These are phyloP conservation scores for Fagopyrum homotropicum DNA, from an alignment of 148 eudicot genomes.

Conservation along the genomic window DNA sequence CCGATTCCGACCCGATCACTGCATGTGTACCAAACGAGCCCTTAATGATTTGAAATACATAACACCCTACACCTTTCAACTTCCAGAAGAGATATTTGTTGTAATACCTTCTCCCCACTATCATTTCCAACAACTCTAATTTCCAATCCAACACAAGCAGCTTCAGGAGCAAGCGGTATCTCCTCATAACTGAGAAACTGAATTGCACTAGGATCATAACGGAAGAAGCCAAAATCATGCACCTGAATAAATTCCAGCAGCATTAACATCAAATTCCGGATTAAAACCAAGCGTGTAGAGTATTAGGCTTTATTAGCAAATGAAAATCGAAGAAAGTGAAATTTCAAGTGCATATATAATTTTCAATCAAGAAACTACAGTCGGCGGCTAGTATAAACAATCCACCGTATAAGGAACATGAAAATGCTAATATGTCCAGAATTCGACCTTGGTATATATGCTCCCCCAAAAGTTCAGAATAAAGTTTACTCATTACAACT, in stretches of 20 bases:
- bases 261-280: not conserved
- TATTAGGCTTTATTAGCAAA: not conserved
- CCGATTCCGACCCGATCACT: too few relatives aligned
- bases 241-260: slow-evolving; percentile 40
- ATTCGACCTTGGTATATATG: not conserved
- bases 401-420: not conserved
- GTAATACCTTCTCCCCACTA: slow-evolving; percentile 93
- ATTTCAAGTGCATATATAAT: not conserved
- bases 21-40: too few relatives aligned
- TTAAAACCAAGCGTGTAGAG: not conserved
- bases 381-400: not conserved
- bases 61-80: not conserved
- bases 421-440: slow-evolving; percentile 1
- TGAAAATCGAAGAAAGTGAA: not conserved
- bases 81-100: not conserved
- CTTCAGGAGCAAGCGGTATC: slow-evolving; percentile 98
- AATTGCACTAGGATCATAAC: slow-evolving; percentile 79
- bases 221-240: slow-evolving; percentile 98
- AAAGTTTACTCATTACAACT: not conserved
- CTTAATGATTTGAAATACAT: not conserved
- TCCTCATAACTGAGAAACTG: slow-evolving; percentile 90
- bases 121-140: slow-evolving; percentile 99
- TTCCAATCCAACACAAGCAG: slow-evolving; percentile 94
- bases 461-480: not conserved
- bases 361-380: not conserved